phyloP scores from a whole-genome alignment of 2,329 filamentous ascomycete species.

The Fonsecaea erecta region DNA sequence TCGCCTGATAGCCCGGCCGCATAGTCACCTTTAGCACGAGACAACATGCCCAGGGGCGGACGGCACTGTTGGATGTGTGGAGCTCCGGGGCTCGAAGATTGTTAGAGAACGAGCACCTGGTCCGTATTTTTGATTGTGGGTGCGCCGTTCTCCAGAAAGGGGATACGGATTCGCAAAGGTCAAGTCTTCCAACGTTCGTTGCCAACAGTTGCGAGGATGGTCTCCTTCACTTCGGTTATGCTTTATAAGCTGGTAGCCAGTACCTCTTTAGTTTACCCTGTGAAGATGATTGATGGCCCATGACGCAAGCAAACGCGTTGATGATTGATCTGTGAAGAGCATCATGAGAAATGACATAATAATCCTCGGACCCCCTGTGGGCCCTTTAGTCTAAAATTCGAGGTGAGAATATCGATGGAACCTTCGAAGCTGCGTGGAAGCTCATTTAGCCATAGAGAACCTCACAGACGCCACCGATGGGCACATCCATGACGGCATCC shows the following conservation, averaged over 20 bases:
- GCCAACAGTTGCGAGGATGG: neutral
- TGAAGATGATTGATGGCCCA: neutral
- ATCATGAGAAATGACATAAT: neutral
- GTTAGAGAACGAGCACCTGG: neutral
- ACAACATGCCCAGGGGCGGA: neutral
- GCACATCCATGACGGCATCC: slow-evolving; percentile 96
- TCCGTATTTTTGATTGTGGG: neutral
- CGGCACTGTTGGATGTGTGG: neutral
- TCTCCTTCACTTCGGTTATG: neutral
- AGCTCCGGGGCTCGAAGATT: neutral
- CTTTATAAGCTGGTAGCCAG: neutral
- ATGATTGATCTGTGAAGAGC: neutral
- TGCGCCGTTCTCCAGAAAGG: neutral
- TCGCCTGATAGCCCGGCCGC: neutral
- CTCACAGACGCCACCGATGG: slow-evolving; percentile 91
- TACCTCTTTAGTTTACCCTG: neutral
- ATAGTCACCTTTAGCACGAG: neutral
- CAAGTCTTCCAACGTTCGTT: neutral
- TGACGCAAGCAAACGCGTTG: neutral
- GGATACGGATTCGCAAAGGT: neutral
- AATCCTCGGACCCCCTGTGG: neutral
- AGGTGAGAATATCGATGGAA: neutral
- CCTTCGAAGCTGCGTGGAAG: neutral
- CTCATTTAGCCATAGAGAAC: slow-evolving; percentile 72
- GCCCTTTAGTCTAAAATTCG: neutral